Conservation (phyloP, 495 filamentous ascomycete genomes). For the Xylaria grammica region DNA sequence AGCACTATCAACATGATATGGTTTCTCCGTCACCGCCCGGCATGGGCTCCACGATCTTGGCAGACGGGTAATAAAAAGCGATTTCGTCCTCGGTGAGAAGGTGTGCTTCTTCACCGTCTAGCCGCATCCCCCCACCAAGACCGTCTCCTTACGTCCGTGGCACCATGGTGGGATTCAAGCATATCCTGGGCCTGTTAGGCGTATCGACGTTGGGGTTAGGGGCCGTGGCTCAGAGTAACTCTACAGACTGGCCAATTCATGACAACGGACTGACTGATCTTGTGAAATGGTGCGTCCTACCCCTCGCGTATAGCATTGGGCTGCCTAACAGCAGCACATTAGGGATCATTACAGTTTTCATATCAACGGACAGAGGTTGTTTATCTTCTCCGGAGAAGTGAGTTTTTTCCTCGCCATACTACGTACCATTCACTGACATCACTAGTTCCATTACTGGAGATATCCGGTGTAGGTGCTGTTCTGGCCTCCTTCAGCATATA, state of each 20-base stretch:
- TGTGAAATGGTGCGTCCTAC: slow-evolving; percentile 47
- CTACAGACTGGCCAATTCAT: slow-evolving; percentile 50
- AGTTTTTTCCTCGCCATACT: neutral
- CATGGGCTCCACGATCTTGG: too few species aligned
- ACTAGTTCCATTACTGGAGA: slow-evolving; percentile 9
- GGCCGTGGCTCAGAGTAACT: neutral
- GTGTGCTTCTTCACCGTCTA: neutral
- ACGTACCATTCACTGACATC: neutral
- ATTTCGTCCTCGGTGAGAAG: neutral
- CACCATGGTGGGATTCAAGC: neutral
- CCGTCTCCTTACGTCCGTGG: neutral
- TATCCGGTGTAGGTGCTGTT: neutral
- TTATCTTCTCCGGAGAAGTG: slow-evolving; percentile 62
- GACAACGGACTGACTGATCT: slow-evolving; percentile 56
- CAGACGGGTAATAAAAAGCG: neutral
- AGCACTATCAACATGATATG: too few species aligned
- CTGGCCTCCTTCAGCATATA: neutral
- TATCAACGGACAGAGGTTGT: slow-evolving; percentile 61
- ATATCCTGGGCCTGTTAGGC: neutral
- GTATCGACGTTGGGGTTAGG: neutral
- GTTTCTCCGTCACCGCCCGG: too few species aligned
- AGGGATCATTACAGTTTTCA: slow-evolving; percentile 65
- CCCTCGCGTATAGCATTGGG: neutral
- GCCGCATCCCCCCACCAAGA: too few species aligned
- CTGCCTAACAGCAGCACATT: neutral